Percentiles rank a stretch among this genome's conserved stretches.
Conservation (phyloP, 805 yeast species). For the Saturnispora mendoncae region DNA sequence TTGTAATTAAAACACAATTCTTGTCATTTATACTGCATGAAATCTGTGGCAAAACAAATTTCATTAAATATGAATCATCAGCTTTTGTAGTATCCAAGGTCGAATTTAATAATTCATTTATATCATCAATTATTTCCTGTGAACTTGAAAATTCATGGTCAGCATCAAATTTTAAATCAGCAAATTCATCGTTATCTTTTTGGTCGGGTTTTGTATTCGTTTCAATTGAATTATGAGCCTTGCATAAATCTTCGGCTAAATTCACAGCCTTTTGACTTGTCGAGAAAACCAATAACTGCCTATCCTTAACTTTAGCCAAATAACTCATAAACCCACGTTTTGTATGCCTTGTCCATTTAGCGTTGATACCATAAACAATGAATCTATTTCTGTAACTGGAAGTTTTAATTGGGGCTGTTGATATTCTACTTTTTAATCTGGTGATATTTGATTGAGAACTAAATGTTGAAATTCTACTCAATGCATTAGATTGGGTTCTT, state of each 20-base stretch:
- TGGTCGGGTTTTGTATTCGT: background rate
- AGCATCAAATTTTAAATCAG: constrained; percentile 10
- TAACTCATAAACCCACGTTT: constrained; percentile 57
- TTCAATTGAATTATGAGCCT: constrained; percentile 10
- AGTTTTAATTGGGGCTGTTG: constrained; percentile 26
- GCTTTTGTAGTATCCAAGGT: constrained; percentile 17
- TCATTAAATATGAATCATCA: constrained; percentile 40
- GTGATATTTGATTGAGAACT: constrained; percentile 14
- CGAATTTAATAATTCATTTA: constrained; percentile 43
- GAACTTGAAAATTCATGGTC: constrained; percentile 17
- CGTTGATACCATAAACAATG: constrained; percentile 61
- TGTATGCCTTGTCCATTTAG: constrained; percentile 68
- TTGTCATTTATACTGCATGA: constrained; percentile 42
- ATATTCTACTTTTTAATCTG: constrained; percentile 13
- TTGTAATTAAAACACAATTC: constrained; percentile 42
- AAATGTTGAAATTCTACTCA: constrained; percentile 13
- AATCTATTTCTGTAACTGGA: constrained; percentile 49
- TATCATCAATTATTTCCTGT: constrained; percentile 31
- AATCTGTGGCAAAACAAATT: constrained; percentile 76
- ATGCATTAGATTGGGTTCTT: constrained; percentile 12
- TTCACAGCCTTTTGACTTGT: constrained; percentile 25
- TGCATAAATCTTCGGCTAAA: constrained; percentile 24
- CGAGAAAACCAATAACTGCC: constrained; percentile 24
- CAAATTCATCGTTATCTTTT: constrained; percentile 6
- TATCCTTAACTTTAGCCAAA: constrained; percentile 27